A percentile compares a stretch with the other conserved stretches of the same genome.
These are phyloP conservation scores for Trichosporon faecale DNA, from an alignment of 1,284 basidiomycete genomes.

Conservation along the genomic window DNA sequence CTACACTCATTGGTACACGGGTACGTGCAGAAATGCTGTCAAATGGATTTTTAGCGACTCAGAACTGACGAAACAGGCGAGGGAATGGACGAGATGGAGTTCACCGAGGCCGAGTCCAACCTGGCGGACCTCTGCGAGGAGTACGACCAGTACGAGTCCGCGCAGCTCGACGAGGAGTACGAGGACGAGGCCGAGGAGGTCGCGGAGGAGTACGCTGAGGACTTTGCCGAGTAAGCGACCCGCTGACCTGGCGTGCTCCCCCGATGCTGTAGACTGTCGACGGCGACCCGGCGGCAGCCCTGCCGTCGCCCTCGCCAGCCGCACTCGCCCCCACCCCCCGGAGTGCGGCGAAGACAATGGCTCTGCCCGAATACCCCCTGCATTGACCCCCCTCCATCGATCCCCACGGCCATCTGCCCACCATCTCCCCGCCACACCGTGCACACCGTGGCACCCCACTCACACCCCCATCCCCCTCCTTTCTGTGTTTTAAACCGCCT, in stretches of 20 bases:
- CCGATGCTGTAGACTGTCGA: constrained; percentile 15
- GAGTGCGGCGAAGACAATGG: not conserved
- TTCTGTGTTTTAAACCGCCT: constrained; percentile 15
- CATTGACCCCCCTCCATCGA: not conserved
- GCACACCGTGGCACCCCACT: not conserved
- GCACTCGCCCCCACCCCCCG: not conserved
- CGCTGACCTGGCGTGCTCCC: constrained; percentile 14
- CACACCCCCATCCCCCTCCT: constrained; percentile 5
- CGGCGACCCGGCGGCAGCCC: constrained; percentile 25
- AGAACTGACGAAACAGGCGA: constrained; percentile 58
- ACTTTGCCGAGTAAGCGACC: constrained; percentile 37
- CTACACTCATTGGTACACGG: constrained; percentile 85
- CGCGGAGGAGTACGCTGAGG: constrained; percentile 44
- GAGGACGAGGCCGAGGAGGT: constrained; percentile 43
- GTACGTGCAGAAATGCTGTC: constrained; percentile 62
- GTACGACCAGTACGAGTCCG: constrained; percentile 96
- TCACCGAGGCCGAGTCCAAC: constrained; percentile 87
- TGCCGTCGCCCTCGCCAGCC: constrained; percentile 23
- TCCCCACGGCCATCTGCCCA: not conserved
- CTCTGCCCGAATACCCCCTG: constrained; percentile 3
- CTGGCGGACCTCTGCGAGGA: constrained; percentile 92
- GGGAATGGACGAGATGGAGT: constrained; percentile 99
- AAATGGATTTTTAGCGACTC: constrained; percentile 58
- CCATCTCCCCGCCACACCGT: not conserved
- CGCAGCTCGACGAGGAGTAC: constrained; percentile 56